Evolutionary conservation across 306 rosid genomes (phyloP).

Genomic region (Cucumis sativus): DNA sequence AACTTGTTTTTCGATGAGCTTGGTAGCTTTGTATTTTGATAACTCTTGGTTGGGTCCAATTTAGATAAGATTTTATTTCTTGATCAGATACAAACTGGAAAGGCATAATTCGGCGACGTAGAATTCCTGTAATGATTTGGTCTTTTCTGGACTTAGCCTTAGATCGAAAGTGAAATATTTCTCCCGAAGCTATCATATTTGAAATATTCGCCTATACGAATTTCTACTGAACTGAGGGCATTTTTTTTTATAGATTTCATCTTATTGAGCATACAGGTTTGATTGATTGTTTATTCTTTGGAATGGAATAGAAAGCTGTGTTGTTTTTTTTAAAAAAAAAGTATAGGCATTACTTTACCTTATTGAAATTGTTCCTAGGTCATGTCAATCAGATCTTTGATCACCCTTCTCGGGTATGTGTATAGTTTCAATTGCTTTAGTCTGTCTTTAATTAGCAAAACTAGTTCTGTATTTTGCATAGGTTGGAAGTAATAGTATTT

Average conservation of each 20-base stretch:
- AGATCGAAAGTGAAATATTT: not conserved
- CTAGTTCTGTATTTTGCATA: not conserved
- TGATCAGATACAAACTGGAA: not conserved
- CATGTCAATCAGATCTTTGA: not conserved
- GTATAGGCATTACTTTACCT: not conserved
- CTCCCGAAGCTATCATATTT: not conserved
- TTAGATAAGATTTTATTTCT: not conserved
- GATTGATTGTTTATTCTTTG: not conserved
- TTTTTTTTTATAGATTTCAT: not conserved
- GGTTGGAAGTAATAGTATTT: not conserved
- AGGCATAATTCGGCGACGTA: not conserved
- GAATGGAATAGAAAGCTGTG: not conserved
- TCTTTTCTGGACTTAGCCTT: not conserved
- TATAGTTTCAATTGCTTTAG: not conserved
- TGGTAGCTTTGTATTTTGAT: not conserved
- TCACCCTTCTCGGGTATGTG: not conserved
- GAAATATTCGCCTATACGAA: not conserved
- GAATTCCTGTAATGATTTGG: not conserved
- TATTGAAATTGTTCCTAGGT: not conserved
- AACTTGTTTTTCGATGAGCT: not conserved
- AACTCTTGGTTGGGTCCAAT: not conserved
- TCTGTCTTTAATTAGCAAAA: not conserved
- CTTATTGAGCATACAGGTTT: not conserved
- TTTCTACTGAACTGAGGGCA: not conserved
- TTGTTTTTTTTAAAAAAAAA: not conserved